Percentiles rank a stretch among this genome's conserved stretches.
Evolutionary conservation across 371 early-diverging fungal species (phyloP).

Genomic region (Saksenaea oblongispora): DNA sequence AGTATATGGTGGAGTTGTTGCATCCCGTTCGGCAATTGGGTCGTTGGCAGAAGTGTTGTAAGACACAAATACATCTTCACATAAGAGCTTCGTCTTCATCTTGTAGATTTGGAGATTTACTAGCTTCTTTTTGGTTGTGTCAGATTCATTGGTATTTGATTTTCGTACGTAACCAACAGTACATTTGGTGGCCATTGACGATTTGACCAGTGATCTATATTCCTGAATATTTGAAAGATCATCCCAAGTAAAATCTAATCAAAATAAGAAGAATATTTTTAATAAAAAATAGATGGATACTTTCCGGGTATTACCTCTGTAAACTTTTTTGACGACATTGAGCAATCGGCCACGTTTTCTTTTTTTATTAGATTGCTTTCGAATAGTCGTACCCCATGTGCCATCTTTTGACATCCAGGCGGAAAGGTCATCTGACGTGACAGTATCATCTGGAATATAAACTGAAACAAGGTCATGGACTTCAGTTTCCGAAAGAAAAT

Average conservation of each 20-base stretch:
- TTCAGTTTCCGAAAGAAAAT: slow-evolving; percentile 24
- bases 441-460: slow-evolving; percentile 22
- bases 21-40: slow-evolving; percentile 26
- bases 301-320: slow-evolving; percentile 25
- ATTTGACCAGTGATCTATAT: slow-evolving; percentile 24
- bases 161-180: slow-evolving; percentile 29
- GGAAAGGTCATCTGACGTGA: slow-evolving; percentile 24
- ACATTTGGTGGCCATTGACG: slow-evolving; percentile 22
- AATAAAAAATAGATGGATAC: slow-evolving; percentile 13
- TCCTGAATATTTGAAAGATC: slow-evolving; percentile 25
- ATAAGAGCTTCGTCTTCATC: slow-evolving; percentile 32
- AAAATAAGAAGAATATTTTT: slow-evolving; percentile 18
- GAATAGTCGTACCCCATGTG: slow-evolving; percentile 24
- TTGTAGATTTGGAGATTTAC: slow-evolving; percentile 33
- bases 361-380: slow-evolving; percentile 22
- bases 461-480: slow-evolving; percentile 23
- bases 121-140: slow-evolving; percentile 28
- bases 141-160: slow-evolving; percentile 26
- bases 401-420: slow-evolving; percentile 27
- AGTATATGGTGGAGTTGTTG: slow-evolving; percentile 21
- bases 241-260: slow-evolving; percentile 29
- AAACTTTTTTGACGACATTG: slow-evolving; percentile 24
- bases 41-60: slow-evolving; percentile 28
- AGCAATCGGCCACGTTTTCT: slow-evolving; percentile 24
- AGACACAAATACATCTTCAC: slow-evolving; percentile 34